A percentile compares a stretch with the other conserved stretches of the same genome.
These are phyloP conservation scores for Trichophyton mentagrophytes DNA, from an alignment of 2,329 filamentous ascomycete species.

Conservation along the genomic window DNA sequence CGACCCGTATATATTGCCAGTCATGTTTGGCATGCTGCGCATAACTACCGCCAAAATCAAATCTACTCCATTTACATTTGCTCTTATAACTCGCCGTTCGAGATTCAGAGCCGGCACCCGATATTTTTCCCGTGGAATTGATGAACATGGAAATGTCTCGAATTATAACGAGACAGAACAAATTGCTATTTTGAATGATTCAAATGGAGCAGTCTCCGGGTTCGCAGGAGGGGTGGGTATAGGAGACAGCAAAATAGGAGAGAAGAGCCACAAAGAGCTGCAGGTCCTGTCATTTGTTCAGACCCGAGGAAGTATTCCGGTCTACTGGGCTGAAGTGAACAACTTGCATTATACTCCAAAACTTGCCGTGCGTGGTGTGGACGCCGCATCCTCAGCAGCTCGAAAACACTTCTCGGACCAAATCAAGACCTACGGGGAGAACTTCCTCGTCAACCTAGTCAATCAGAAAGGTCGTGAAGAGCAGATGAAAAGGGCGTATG, in stretches of 20 bases:
- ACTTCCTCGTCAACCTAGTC: constrained; percentile 92
- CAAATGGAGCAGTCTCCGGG: constrained; percentile 58
- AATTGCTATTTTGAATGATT: constrained; percentile 76
- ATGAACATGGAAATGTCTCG: constrained; percentile 87
- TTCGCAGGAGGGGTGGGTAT: constrained; percentile 66
- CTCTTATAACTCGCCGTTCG: constrained; percentile 78
- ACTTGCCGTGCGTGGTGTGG: constrained; percentile 73
- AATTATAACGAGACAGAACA: constrained; percentile 99
- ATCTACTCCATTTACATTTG: constrained; percentile 67
- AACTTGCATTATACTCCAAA: constrained; percentile 82
- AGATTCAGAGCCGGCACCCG: constrained; percentile 79
- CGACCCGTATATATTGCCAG: constrained; percentile 86
- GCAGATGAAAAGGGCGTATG: constrained; percentile 82
- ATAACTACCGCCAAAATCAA: constrained; percentile 81
- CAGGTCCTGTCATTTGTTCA: constrained; percentile 93
- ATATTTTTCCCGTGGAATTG: constrained; percentile 88
- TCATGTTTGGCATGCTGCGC: constrained; percentile 93
- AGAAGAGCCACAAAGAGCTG: constrained; percentile 54
- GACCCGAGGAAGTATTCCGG: constrained; percentile 87
- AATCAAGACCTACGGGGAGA: constrained; percentile 85
- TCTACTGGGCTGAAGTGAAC: constrained; percentile 95
- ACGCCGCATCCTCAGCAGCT: constrained; percentile 65
- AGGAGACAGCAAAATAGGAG: constrained; percentile 56
- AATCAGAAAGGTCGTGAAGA: constrained; percentile 91
- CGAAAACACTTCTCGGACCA: constrained; percentile 86